Conservation (phyloP, 805 yeast species). For the Wickerhamomyces bisporus region DNA sequence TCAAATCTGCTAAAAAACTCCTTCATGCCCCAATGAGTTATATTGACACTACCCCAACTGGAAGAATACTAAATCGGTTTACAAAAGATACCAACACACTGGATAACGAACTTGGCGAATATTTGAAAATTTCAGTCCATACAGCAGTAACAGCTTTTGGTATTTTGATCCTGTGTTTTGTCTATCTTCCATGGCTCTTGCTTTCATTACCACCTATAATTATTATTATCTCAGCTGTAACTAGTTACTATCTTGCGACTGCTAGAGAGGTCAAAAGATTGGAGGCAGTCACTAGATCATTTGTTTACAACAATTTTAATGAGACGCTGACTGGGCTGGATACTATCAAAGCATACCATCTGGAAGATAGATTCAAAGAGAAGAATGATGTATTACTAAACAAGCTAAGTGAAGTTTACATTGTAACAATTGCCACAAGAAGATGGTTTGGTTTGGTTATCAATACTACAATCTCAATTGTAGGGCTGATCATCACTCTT, state of each 20-base stretch:
- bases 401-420: slow-evolving; percentile 62
- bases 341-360: slow-evolving; percentile 55
- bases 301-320: slow-evolving; percentile 63
- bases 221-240: slow-evolving; percentile 36
- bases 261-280: slow-evolving; percentile 73
- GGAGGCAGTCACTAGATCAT: slow-evolving; percentile 66
- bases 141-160: slow-evolving; percentile 39
- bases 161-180: slow-evolving; percentile 59
- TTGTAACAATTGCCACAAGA: slow-evolving; percentile 54
- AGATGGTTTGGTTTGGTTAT: slow-evolving; percentile 63
- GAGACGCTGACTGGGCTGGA: slow-evolving; percentile 61
- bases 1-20: slow-evolving; percentile 47
- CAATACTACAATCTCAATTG: slow-evolving; percentile 43
- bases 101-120: slow-evolving; percentile 70
- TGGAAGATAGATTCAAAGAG: slow-evolving; percentile 37
- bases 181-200: slow-evolving; percentile 72
- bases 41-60: slow-evolving; percentile 79
- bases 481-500: slow-evolving; percentile 49
- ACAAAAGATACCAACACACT: slow-evolving; percentile 77
- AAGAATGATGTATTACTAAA: slow-evolving; percentile 44
- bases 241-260: slow-evolving; percentile 60
- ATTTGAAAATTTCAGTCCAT: slow-evolving; percentile 49
- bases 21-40: slow-evolving; percentile 74
- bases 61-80: slow-evolving; percentile 74
- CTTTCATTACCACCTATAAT: slow-evolving; percentile 52